Percentiles rank a stretch among this genome's conserved stretches.
Evolutionary conservation across 148 eudicot genomes (phyloP).

Genomic region (Vaccinium corymbosum): DNA sequence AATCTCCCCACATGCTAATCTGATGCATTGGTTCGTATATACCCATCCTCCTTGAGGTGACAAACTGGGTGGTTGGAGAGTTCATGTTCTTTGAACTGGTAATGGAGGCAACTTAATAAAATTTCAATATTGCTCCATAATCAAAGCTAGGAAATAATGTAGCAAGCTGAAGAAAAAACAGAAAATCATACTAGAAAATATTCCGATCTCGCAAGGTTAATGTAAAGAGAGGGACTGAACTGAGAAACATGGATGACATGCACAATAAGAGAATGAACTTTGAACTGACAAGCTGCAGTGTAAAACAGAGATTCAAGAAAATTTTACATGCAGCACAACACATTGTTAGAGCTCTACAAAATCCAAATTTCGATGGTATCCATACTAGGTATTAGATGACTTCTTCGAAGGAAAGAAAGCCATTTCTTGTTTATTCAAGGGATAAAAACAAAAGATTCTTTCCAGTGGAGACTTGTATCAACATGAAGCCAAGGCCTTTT

Average conservation of each 20-base stretch:
- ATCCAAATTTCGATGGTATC: neutral
- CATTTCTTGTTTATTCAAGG: neutral
- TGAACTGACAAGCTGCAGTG: neutral
- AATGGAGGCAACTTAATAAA: slow-evolving; percentile 17
- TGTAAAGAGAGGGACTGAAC: neutral
- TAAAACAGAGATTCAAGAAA: neutral
- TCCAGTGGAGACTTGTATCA: neutral
- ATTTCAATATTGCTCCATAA: slow-evolving; percentile 6
- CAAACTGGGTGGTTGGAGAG: slow-evolving; percentile 62
- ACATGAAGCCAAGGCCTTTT: neutral
- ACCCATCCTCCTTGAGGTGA: slow-evolving; percentile 69
- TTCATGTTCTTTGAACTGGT: slow-evolving; percentile 43
- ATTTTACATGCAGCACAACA: neutral
- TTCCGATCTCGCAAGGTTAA: neutral
- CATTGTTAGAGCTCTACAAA: neutral
- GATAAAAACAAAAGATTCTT: neutral
- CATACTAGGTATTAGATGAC: neutral
- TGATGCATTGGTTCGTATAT: slow-evolving; percentile 82
- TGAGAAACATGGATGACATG: neutral
- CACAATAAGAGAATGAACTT: neutral
- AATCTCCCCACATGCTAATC: slow-evolving; percentile 77
- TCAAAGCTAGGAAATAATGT: slow-evolving; percentile 1
- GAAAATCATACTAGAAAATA: neutral
- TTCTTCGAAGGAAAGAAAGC: neutral
- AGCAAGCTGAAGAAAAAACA: slow-evolving; percentile 1